Base-by-base conservation (phyloP, 306 rosid species). In the Vicia villosa region DNA sequence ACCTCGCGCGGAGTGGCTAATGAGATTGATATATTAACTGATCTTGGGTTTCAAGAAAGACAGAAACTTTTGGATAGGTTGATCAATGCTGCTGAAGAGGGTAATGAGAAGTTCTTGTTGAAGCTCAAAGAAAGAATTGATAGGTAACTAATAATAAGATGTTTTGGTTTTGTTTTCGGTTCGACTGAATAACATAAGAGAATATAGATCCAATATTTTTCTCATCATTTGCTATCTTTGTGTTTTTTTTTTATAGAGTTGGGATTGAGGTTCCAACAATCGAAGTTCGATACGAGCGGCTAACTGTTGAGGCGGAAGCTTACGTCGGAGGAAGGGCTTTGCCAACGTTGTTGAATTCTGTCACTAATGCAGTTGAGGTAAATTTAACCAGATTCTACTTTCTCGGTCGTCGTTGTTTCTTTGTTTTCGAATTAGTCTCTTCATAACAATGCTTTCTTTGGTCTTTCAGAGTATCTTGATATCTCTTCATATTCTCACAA, bases 121-220 rank as follows among this genome's bases (percentile, higher is more conserved):
- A 92, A 84, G 83, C 86, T 92, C 76, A 92, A 70, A 76, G 59
- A 83, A 2, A 80, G 95, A 5, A 51, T 87, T 9, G 96, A 92
- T 20, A 81, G 90, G 70, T 63, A 62, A 60, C 7, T n/a, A 47
- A 5, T 12, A 10, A 11, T 41, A 41, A 41, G 38, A 34, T 34
- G n/a, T 15, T 16, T 45, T 45, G 51, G 16, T 45, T 45, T n/a
- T 3, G 16, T 45, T n/a, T 45, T 45, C 10, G 6, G 19, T 45
- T 45, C 16, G 16, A 46, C 10, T 2, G 10, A 46, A 0, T n/a
- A 46, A n/a, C 9, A n/a, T 46, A 46, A 46, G 20, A 15, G 56
- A 51, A 9, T 10, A 50, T 50, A 50, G 57, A 49, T 49, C 24
- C 5, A 16, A 17, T 49, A 6, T 49, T 49, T 52, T 12, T 52